These are phyloP conservation scores for Macrocybe gigantea DNA, from an alignment of 768 basidiomycete species.

Conservation along the genomic window DNA sequence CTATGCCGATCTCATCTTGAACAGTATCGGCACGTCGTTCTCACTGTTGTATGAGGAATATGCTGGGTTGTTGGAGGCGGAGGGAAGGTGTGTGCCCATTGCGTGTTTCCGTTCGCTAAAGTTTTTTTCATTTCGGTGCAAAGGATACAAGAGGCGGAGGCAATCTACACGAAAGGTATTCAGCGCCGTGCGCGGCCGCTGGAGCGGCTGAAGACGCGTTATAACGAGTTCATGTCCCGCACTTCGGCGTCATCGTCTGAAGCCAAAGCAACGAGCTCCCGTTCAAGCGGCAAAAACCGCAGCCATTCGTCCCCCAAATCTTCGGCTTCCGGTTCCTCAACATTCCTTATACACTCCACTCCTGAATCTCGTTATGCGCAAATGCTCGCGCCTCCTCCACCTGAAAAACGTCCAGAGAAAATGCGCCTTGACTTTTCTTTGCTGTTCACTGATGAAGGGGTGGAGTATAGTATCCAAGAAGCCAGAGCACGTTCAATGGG, in stretches of 20 bases:
- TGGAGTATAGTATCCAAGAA: conserved; percentile 85
- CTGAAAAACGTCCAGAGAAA: conserved; percentile 69
- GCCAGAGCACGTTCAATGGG: conserved; percentile 78
- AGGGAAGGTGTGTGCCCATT: conserved; percentile 58
- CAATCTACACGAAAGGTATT: conserved; percentile 78
- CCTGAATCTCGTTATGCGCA: conserved; percentile 53
- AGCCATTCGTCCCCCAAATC: too few relatives aligned
- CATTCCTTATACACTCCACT: too few relatives aligned
- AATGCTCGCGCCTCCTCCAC: conserved; percentile 65
- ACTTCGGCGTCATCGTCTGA: conserved; percentile 28
- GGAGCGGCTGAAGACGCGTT: conserved; percentile 77
- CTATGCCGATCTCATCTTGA: conserved; percentile 69
- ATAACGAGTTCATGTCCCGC: conserved; percentile 72
- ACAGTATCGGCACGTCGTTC: conserved; percentile 71
- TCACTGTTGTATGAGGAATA: conserved; percentile 90
- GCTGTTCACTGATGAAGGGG: conserved; percentile 68
- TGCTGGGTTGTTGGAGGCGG: conserved; percentile 69
- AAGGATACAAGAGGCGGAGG: conserved; percentile 75
- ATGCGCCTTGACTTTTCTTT: conserved; percentile 62
- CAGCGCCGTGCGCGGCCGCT: conserved; percentile 75
- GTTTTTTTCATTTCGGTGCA: neutral
- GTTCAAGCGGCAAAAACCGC: too few relatives aligned
- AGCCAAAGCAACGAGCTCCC: too few relatives aligned
- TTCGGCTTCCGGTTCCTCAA: conserved; percentile 16
- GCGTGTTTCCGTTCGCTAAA: neutral